phyloP scores from a whole-genome alignment of 495 filamentous ascomycete species.

The Neurospora sp. region DNA sequence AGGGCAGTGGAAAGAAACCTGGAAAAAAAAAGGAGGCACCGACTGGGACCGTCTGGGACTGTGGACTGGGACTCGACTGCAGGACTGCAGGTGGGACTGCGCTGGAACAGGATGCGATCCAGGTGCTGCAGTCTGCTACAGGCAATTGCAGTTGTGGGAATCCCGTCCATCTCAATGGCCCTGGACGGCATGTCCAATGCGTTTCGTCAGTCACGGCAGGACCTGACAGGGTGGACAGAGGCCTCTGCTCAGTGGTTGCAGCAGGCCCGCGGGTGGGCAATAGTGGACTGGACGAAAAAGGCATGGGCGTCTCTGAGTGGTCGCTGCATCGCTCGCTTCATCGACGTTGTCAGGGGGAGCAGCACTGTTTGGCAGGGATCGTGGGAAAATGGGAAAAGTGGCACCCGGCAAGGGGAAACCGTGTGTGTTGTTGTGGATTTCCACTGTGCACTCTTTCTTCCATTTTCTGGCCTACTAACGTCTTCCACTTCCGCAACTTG shows the following conservation, averaged over 20 bases:
- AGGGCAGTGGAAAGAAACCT: not conserved
- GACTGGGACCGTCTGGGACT: not conserved
- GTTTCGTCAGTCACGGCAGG: not conserved
- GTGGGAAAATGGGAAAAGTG: not conserved
- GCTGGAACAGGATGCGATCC: not conserved
- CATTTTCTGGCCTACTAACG: not conserved
- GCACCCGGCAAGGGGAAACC: not conserved
- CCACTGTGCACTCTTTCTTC: not conserved
- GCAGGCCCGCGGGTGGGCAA: not conserved
- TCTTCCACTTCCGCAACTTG: not conserved
- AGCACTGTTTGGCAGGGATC: not conserved
- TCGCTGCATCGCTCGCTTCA: not conserved
- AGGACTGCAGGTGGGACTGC: not conserved
- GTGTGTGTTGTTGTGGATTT: not conserved
- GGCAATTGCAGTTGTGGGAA: not conserved
- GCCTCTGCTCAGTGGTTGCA: not conserved
- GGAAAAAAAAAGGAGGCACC: not conserved
- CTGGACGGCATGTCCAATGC: not conserved
- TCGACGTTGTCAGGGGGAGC: not conserved
- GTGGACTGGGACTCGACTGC: not conserved
- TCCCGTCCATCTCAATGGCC: not conserved
- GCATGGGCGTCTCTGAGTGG: not conserved
- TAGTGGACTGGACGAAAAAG: not conserved
- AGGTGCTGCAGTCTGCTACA: not conserved
- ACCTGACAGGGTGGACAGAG: not conserved